phyloP scores from a whole-genome alignment of 106 monocot species.

The Allium sativum region DNA sequence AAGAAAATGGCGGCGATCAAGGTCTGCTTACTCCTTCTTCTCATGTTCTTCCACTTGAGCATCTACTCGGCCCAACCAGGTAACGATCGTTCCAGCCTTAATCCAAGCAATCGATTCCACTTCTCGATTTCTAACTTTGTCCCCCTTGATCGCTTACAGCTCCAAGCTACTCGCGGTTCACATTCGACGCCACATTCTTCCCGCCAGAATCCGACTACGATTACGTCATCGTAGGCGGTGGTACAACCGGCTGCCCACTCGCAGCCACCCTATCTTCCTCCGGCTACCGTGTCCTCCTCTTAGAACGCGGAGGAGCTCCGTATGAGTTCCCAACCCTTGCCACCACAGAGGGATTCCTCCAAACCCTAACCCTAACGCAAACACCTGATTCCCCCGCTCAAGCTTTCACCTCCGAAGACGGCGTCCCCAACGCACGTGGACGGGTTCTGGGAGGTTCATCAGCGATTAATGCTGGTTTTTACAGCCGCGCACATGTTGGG shows the following conservation, averaged over 20 bases:
- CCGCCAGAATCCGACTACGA: constrained; percentile 50
- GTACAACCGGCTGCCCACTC: constrained; percentile 72
- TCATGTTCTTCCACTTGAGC: constrained; percentile 3
- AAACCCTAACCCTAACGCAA: constrained; percentile 21
- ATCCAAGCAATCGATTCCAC: not conserved
- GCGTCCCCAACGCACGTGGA: constrained; percentile 65
- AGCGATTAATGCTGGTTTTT: constrained; percentile 72
- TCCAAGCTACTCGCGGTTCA: constrained; percentile 34
- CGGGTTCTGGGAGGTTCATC: constrained; percentile 60
- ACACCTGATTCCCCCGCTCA: constrained; percentile 48
- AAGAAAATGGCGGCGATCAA: constrained; percentile 9
- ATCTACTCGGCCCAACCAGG: constrained; percentile 1
- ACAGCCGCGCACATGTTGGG: constrained; percentile 47
- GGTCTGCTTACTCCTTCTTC: constrained; percentile 1
- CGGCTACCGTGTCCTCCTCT: constrained; percentile 39
- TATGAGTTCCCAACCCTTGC: constrained; percentile 42
- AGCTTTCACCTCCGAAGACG: constrained; percentile 56
- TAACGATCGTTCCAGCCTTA: not conserved
- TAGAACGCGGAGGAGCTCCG: constrained; percentile 59
- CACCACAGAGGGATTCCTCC: constrained; percentile 46
- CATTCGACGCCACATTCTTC: constrained; percentile 41
- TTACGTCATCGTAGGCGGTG: constrained; percentile 73
- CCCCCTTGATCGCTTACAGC: not conserved
- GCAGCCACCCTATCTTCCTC: constrained; percentile 51
- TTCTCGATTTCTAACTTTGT: not conserved